A percentile compares a stretch with the other conserved stretches of the same genome.
These are phyloP conservation scores for Scheffersomyces coipomensis DNA, from an alignment of 805 yeast species.

Conservation along the genomic window DNA sequence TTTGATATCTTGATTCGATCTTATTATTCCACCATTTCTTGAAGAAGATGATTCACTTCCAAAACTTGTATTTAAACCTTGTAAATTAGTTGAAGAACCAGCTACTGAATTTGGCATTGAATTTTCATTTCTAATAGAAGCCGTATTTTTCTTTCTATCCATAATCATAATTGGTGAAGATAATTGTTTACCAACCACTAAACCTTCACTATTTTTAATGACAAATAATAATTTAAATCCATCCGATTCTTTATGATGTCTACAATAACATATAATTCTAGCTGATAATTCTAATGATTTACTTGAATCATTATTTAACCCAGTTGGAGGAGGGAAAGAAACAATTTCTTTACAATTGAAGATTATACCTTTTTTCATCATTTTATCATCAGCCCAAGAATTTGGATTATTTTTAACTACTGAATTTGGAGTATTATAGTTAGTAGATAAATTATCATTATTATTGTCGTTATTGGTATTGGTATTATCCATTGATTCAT, in stretches of 20 bases:
- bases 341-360: constrained; percentile 90
- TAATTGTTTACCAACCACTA: constrained; percentile 67
- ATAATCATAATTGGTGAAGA: constrained; percentile 84
- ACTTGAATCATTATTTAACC: constrained; percentile 26
- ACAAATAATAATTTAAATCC: constrained; percentile 79
- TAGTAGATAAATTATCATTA: neutral
- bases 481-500: constrained; percentile 2
- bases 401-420: constrained; percentile 54
- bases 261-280: constrained; percentile 90
- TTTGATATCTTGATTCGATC: constrained; percentile 1
- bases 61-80: constrained; percentile 3
- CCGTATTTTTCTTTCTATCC: constrained; percentile 76
- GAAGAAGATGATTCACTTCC: constrained; percentile 1
- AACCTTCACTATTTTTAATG: constrained; percentile 58
- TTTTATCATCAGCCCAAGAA: constrained; percentile 71
- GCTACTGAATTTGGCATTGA: constrained; percentile 16
- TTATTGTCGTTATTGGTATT: neutral
- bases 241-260: constrained; percentile 86
- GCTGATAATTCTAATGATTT: constrained; percentile 54
- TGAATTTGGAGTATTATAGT: constrained; percentile 14
- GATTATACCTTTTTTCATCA: constrained; percentile 78
- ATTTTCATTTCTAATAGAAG: constrained; percentile 8
- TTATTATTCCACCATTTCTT: neutral
- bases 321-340: constrained; percentile 62
- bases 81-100: constrained; percentile 20